phyloP scores from a whole-genome alignment of 225 moss, liverwort and hornwort species.

The Physcomitrium patens region DNA sequence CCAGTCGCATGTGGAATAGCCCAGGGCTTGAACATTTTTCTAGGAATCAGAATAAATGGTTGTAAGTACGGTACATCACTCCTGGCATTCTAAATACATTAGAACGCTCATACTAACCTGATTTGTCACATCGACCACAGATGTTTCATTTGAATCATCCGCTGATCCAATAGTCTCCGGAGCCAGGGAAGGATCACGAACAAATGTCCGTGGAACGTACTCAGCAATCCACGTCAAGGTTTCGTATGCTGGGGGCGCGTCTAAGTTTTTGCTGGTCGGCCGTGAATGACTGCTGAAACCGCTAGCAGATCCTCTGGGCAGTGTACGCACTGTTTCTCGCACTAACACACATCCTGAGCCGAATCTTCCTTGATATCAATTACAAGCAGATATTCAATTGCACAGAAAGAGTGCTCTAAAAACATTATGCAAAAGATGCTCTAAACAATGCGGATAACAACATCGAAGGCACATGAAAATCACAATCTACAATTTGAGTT shows the following conservation, averaged over 20 bases:
- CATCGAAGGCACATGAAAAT: background rate
- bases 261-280: constrained; percentile 41
- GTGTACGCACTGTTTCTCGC: constrained; percentile 67
- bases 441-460: background rate
- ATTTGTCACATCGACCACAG: constrained; percentile 47
- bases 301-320: constrained; percentile 80
- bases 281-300: constrained; percentile 88
- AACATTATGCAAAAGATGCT: background rate
- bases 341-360: constrained; percentile 87
- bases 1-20: background rate
- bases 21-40: background rate
- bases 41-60: background rate
- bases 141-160: constrained; percentile 12
- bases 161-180: constrained; percentile 23
- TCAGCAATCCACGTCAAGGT: constrained; percentile 51
- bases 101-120: constrained; percentile 31
- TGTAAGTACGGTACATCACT: background rate
- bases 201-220: constrained; percentile 81
- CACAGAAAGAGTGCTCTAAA: background rate
- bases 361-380: constrained; percentile 49
- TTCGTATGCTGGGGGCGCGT: constrained; percentile 77
- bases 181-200: constrained; percentile 70
- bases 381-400: constrained; percentile 18
- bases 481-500: background rate
- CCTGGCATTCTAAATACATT: background rate